Evolutionary conservation across 306 rosid species (phyloP).

Genomic region (Sphenostylis stenocarpa): DNA sequence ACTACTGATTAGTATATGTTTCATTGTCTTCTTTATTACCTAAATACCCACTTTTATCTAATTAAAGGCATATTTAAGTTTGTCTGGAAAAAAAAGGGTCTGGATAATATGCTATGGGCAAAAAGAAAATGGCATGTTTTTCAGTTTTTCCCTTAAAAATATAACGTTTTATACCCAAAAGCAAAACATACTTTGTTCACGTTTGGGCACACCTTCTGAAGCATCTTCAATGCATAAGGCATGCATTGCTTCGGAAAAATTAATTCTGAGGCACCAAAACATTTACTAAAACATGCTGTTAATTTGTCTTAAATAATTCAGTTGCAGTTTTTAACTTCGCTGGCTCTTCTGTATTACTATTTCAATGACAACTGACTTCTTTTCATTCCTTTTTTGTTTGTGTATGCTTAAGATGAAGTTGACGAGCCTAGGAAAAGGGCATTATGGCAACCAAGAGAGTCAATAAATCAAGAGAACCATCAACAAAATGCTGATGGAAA

Average conservation of each 20-base stretch:
- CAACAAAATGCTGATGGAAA: constrained; percentile 29
- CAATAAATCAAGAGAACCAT: background rate
- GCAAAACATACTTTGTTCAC: background rate
- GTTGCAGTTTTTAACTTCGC: too few relatives aligned
- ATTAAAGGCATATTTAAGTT: background rate
- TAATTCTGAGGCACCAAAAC: too few relatives aligned
- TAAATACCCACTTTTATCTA: background rate
- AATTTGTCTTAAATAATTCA: background rate
- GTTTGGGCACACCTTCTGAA: too few relatives aligned
- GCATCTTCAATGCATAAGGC: too few relatives aligned
- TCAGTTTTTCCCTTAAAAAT: background rate
- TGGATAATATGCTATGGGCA: background rate
- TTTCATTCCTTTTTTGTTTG: background rate
- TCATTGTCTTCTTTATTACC: constrained; percentile 1
- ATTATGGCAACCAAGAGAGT: constrained; percentile 23
- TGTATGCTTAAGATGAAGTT: background rate
- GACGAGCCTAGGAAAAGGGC: constrained; percentile 9
- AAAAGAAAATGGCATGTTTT: background rate
- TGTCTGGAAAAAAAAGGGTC: background rate
- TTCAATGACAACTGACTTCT: background rate
- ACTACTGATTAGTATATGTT: background rate
- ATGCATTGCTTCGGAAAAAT: too few relatives aligned
- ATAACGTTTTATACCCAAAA: background rate
- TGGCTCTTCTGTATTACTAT: background rate
- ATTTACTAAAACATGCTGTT: too few relatives aligned